Conservation (phyloP, 768 basidiomycete species). For the Multifurca ochricompacta region DNA sequence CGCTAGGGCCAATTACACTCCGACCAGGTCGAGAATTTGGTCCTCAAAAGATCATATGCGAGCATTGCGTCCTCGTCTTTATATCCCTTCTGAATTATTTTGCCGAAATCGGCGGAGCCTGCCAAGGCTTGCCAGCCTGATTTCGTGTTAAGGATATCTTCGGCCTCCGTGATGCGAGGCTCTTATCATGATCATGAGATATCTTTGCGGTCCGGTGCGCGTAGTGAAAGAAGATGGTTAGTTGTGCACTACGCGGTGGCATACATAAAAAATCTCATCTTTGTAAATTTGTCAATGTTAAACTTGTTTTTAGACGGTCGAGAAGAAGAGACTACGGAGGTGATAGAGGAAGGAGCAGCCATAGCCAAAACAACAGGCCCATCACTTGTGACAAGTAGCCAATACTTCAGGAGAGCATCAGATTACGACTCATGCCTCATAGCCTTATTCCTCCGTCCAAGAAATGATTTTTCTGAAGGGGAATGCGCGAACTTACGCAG, state of each 20-base stretch:
- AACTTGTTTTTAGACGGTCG: conserved; percentile 37
- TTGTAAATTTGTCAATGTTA: conserved; percentile 38
- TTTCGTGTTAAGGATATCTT: conserved; percentile 66
- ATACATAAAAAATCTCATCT: conserved; percentile 44
- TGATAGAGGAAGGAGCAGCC: conserved; percentile 37
- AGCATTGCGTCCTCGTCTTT: conserved; percentile 38
- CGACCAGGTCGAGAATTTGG: conserved; percentile 63
- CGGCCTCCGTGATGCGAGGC: conserved; percentile 48
- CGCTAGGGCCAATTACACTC: conserved; percentile 72
- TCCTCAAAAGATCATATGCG: conserved; percentile 79
- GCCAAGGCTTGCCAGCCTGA: conserved; percentile 73
- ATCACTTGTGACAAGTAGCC: conserved; percentile 28
- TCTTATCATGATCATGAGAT: conserved; percentile 48
- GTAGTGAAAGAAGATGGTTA: conserved; percentile 83
- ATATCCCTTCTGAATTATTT: conserved; percentile 38
- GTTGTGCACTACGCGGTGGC: conserved; percentile 84
- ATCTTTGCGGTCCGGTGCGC: conserved; percentile 46
- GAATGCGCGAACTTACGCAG: conserved; percentile 47
- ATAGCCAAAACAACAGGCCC: conserved; percentile 39
- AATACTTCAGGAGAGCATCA: conserved; percentile 51
- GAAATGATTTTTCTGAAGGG: conserved; percentile 82
- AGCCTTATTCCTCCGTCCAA: conserved; percentile 21
- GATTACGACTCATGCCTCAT: conserved; percentile 49
- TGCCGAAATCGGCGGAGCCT: conserved; percentile 77
- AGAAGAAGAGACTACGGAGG: conserved; percentile 50